phyloP scores from a whole-genome alignment of 352 stramenopile genomes.

The Plasmopara muralis region DNA sequence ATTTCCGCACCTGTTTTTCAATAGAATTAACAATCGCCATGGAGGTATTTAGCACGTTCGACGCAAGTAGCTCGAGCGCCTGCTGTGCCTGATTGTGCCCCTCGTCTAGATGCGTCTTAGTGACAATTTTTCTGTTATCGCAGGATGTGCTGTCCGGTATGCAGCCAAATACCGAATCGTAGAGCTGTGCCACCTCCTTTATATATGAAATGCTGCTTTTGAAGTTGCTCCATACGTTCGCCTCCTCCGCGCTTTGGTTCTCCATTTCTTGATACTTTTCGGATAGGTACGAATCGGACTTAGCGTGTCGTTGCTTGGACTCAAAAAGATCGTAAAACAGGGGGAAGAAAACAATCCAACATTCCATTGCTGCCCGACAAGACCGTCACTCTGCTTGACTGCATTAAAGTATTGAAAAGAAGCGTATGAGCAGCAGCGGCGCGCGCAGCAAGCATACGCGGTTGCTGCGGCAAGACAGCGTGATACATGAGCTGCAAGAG shows the following conservation, averaged over 20 bases:
- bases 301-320: neutral
- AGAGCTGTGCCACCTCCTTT: no score
- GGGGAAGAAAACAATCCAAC: slow-evolving; percentile 9
- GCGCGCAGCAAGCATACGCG: slow-evolving; percentile 28
- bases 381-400: slow-evolving; percentile 24
- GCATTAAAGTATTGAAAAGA: slow-evolving; percentile 4
- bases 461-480: slow-evolving; percentile 58
- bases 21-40: slow-evolving; percentile 24
- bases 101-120: neutral
- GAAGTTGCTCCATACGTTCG: no score
- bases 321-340: slow-evolving; percentile 21
- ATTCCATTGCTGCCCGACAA: slow-evolving; percentile 10
- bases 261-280: no score
- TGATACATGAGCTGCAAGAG: slow-evolving; percentile 75
- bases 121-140: no score
- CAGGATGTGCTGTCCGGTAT: no score
- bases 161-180: no score
- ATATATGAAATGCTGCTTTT: no score
- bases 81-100: slow-evolving; percentile 42
- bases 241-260: no score
- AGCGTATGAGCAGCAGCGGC: slow-evolving; percentile 14
- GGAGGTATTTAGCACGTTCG: slow-evolving; percentile 47
- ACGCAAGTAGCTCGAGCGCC: slow-evolving; percentile 49
- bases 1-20: no score
- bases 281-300: slow-evolving; percentile 6